These are phyloP conservation scores for Pyrenochaeta sp. DNA, from an alignment of 2,329 filamentous ascomycete genomes.

Conservation along the genomic window DNA sequence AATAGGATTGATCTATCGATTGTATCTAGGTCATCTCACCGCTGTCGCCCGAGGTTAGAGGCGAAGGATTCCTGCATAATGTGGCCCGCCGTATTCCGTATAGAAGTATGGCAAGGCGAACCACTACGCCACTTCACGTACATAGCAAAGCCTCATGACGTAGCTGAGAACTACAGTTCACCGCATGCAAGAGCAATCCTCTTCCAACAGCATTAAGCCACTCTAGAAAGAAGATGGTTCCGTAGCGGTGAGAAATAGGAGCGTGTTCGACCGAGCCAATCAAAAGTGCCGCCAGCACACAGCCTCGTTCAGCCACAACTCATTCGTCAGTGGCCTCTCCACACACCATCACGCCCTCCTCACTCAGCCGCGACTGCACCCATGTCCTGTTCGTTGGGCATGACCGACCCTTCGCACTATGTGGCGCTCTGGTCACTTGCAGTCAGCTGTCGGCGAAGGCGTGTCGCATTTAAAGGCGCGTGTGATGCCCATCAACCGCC, in stretches of 20 bases:
- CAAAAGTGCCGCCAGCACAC: neutral
- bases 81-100: too few relatives aligned
- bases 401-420: conserved; percentile 11
- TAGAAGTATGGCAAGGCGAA: too few relatives aligned
- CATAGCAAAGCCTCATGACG: conserved; percentile 11
- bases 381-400: conserved; percentile 18
- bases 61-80: too few relatives aligned
- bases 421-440: conserved; percentile 24
- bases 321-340: conserved; percentile 6
- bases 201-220: neutral
- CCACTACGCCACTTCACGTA: too few relatives aligned
- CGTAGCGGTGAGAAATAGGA: conserved; percentile 4
- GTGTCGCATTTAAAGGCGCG: conserved; percentile 28
- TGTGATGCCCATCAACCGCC: conserved; percentile 27
- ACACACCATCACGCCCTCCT: conserved; percentile 13
- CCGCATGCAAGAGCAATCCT: conserved; percentile 1
- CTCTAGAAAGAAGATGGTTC: neutral
- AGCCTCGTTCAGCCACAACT: conserved; percentile 8
- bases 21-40: too few relatives aligned
- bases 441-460: conserved; percentile 20
- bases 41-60: too few relatives aligned
- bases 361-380: conserved; percentile 27
- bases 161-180: conserved; percentile 1
- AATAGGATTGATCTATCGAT: too few relatives aligned
- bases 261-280: neutral